Evolutionary conservation across 306 rosid species (phyloP).

Genomic region (Cicer judaicum): DNA sequence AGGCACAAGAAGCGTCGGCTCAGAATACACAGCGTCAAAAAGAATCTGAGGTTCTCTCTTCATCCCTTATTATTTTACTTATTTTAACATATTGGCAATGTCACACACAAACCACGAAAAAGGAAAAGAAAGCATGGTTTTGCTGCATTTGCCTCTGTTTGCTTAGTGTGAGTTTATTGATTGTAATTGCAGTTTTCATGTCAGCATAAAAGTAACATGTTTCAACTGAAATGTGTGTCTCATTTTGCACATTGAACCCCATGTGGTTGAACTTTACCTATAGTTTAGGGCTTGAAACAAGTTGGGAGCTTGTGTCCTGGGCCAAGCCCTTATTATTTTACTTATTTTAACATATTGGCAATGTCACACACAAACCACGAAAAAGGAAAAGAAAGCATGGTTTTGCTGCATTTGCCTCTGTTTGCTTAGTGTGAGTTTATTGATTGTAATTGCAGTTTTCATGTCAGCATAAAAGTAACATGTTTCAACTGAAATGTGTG

Average conservation of each 20-base stretch:
- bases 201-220: slow-evolving; percentile 10
- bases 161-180: slow-evolving; percentile 28
- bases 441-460: slow-evolving; percentile 32
- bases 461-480: slow-evolving; percentile 2
- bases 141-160: slow-evolving; percentile 30
- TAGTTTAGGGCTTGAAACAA: slow-evolving; percentile 24
- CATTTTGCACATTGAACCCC: slow-evolving; percentile 22
- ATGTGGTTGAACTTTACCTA: slow-evolving; percentile 4
- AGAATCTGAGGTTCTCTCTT: slow-evolving; percentile 77
- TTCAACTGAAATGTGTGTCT: slow-evolving; percentile 20
- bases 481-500: slow-evolving; percentile 19
- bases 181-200: slow-evolving; percentile 25
- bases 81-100: slow-evolving; percentile 22
- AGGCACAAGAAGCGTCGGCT: slow-evolving; percentile 61
- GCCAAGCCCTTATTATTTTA: slow-evolving; percentile 7
- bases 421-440: slow-evolving; percentile 30
- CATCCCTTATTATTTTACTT: not conserved
- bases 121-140: slow-evolving; percentile 21
- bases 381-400: slow-evolving; percentile 17
- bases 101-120: slow-evolving; percentile 23
- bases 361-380: slow-evolving; percentile 25
- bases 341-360: slow-evolving; percentile 17
- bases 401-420: slow-evolving; percentile 23
- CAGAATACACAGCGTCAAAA: slow-evolving; percentile 66
- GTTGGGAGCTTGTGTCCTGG: slow-evolving; percentile 21